Conservation (phyloP, 2,329 filamentous ascomycete species). For the Bipolaris gigantea region DNA sequence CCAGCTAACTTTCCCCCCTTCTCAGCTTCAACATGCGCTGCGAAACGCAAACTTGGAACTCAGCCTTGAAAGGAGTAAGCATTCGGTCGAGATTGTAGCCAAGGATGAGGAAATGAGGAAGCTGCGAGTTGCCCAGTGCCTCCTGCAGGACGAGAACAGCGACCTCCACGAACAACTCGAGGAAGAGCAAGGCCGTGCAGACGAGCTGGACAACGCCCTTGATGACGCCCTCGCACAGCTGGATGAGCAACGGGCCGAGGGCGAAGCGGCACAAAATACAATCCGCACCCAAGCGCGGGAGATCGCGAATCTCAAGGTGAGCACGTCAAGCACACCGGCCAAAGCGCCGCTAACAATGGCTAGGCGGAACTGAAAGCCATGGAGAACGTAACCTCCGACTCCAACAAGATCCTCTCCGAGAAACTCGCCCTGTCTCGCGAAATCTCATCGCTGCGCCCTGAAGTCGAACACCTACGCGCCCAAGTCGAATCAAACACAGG, state of each 20-base stretch:
- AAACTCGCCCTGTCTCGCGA: conserved; percentile 65
- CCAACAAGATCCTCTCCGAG: conserved; percentile 68
- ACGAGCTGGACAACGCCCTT: conserved; percentile 55
- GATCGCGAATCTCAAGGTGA: conserved; percentile 59
- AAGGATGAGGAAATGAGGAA: conserved; percentile 76
- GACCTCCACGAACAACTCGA: conserved; percentile 65
- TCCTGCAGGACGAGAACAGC: conserved; percentile 74
- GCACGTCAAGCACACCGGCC: conserved; percentile 49
- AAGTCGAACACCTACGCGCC: conserved; percentile 63
- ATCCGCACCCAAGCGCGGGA: conserved; percentile 57
- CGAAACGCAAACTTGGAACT: conserved; percentile 64
- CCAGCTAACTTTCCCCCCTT: conserved; percentile 15
- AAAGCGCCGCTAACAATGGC: conserved; percentile 15
- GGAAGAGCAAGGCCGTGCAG: conserved; percentile 62
- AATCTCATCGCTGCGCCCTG: conserved; percentile 60
- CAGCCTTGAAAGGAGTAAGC: conserved; percentile 66
- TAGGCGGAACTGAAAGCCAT: conserved; percentile 73
- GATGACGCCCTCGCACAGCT: conserved; percentile 53
- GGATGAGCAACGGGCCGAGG: conserved; percentile 51
- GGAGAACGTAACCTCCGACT: conserved; percentile 67
- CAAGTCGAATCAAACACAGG: conserved; percentile 65
- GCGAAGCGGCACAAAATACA: conserved; percentile 54
- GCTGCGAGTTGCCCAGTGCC: conserved; percentile 64
- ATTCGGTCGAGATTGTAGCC: conserved; percentile 67
- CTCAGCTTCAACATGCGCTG: conserved; percentile 54